Base-by-base conservation (phyloP, 768 basidiomycete genomes). In the Astraeus odoratus region DNA sequence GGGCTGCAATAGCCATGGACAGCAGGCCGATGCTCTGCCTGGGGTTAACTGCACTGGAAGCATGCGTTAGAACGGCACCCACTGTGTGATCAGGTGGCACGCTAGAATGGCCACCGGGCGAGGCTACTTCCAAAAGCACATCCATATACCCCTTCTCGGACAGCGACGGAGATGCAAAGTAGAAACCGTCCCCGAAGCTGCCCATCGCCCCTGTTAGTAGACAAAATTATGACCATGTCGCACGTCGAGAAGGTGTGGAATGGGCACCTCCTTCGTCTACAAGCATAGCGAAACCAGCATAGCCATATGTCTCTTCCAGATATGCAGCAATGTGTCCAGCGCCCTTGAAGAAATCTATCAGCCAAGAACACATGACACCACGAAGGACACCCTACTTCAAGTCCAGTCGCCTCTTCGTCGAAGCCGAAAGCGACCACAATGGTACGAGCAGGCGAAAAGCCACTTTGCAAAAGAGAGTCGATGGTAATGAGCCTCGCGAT, bases 81-180 rank as follows among this genome's bases (percentile, higher is more conserved):
- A 77, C 83, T 0, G 89, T 94, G 55, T 94, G 88, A 0, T 64
- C 54, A 8, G 85, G 86, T 8, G 89, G 91, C n/a, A 88, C 69
- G 52, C 81, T 83, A 0, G 88, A 89, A 61, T 91, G 91, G 0
- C 89, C 89, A 8, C 89, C 88, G 0, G 78, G 69, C 0, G 81
- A 67, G 5, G 72, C 63, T 5, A 90, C 77, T 44, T 78, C 73
- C 16, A 88, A 67, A 13, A 65, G 66, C 16, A 78, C 72, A 52
- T 84, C 75, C 13, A 80, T 35, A 49, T 74, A 78, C 3, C 87
- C 87, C 57, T 85, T 86, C 67, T 86, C 84, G 0, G 77, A 76
- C 15, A 83, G 73, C 3, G 67, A 79, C 4, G 78, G 80, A 0
- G 63, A 59, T 1, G 83, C 80, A 39, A 86, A 65, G n/a, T 75